Evolutionary conservation across 164 flowering plant species (phyloP).

Genomic region (Liquidambar formosana): DNA sequence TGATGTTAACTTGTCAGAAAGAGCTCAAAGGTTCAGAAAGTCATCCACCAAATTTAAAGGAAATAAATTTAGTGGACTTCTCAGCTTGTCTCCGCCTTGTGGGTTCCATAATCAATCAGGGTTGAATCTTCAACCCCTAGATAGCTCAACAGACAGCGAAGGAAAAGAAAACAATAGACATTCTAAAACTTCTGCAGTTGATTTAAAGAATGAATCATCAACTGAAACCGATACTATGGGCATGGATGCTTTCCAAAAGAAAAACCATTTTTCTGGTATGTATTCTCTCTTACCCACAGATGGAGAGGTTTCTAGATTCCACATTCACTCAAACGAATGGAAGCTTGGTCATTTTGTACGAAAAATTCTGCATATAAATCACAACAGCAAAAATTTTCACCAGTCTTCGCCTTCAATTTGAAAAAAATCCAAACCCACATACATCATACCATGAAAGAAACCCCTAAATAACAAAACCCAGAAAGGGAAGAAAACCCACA

Average conservation of each 20-base stretch:
- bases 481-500: too few relatives aligned
- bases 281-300: too few relatives aligned
- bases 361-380: too few relatives aligned
- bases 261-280: too few relatives aligned
- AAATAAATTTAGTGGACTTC: slow-evolving; percentile 29
- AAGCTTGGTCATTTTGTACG: too few relatives aligned
- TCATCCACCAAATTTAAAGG: slow-evolving; percentile 28
- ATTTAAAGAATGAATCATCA: slow-evolving; percentile 51
- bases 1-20: slow-evolving; percentile 35
- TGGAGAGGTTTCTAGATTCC: too few relatives aligned
- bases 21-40: slow-evolving; percentile 27
- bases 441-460: too few relatives aligned
- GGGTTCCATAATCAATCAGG: slow-evolving; percentile 26
- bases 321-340: too few relatives aligned
- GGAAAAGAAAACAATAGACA: slow-evolving; percentile 30
- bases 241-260: slow-evolving; percentile 32
- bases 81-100: slow-evolving; percentile 25
- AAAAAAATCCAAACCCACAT: too few relatives aligned
- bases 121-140: slow-evolving; percentile 31
- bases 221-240: slow-evolving; percentile 67
- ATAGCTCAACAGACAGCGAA: slow-evolving; percentile 35
- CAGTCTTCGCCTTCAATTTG: too few relatives aligned
- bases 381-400: too few relatives aligned
- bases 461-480: too few relatives aligned
- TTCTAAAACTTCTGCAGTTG: slow-evolving; percentile 13